Conservation (phyloP, 2,329 filamentous ascomycete genomes). For the Verticillium klebahnii region DNA sequence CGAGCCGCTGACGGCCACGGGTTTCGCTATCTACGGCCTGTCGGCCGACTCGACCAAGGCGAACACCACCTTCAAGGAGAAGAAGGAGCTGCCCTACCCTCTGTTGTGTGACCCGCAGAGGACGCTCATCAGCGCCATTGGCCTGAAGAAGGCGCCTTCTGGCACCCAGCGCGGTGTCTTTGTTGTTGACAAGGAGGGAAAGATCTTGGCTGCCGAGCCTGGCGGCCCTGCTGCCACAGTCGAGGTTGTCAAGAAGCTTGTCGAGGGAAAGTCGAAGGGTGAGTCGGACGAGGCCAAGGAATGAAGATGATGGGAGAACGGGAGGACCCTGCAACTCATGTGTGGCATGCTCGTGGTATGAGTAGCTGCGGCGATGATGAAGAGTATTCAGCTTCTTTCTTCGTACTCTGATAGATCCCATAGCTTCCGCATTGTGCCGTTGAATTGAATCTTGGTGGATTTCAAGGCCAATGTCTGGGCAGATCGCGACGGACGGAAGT, state of each 20-base stretch:
- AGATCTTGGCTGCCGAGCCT: slow-evolving; percentile 68
- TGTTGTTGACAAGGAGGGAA: slow-evolving; percentile 75
- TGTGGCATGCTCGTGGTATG: not conserved
- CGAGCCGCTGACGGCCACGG: slow-evolving; percentile 67
- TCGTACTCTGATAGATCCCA: too few relatives aligned
- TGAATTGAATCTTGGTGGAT: too few relatives aligned
- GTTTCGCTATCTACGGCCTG: slow-evolving; percentile 84
- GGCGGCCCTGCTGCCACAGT: slow-evolving; percentile 77
- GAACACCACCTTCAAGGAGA: slow-evolving; percentile 88
- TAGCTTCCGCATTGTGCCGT: too few relatives aligned
- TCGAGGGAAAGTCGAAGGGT: slow-evolving; percentile 38
- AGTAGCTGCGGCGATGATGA: too few relatives aligned
- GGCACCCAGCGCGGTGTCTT: slow-evolving; percentile 86
- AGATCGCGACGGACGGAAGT: too few relatives aligned
- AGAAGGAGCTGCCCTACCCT: slow-evolving; percentile 83
- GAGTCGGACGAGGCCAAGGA: slow-evolving; percentile 14
- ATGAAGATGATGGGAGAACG: slow-evolving; percentile 3
- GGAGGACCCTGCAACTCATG: not conserved
- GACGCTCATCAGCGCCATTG: slow-evolving; percentile 77
- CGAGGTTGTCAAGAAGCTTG: slow-evolving; percentile 68
- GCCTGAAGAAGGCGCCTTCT: slow-evolving; percentile 79
- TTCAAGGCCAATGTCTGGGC: too few relatives aligned
- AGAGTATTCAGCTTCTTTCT: too few relatives aligned
- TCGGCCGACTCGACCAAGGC: slow-evolving; percentile 83
- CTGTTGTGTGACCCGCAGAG: slow-evolving; percentile 78